phyloP scores from a whole-genome alignment of 202 grass and related monocot species.

The Elaeis oleifera region DNA sequence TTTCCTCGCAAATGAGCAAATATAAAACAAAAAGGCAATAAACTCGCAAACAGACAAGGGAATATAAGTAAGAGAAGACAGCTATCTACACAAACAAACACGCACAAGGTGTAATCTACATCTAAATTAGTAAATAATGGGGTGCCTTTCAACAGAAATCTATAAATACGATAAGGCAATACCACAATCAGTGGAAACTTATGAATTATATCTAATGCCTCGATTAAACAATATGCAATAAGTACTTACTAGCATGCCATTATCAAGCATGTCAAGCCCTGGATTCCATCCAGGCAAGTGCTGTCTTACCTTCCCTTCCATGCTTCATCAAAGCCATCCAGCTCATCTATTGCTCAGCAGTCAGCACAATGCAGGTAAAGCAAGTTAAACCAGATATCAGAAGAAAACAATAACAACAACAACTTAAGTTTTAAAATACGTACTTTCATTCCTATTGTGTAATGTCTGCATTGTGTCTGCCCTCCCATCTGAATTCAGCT shows the following conservation, averaged over 20 bases:
- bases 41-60: no score
- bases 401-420: background rate
- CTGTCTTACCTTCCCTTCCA: conserved; percentile 59
- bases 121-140: no score
- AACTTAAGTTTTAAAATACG: background rate
- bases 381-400: conserved; percentile 8
- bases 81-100: no score
- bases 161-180: no score
- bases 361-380: background rate
- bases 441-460: conserved; percentile 91
- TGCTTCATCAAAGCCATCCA: conserved; percentile 66
- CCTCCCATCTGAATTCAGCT: conserved; percentile 60
- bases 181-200: no score
- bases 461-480: conserved; percentile 68
- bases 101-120: no score
- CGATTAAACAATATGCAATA: background rate
- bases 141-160: no score
- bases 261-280: conserved; percentile 30
- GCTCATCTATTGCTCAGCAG: conserved; percentile 42
- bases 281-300: conserved; percentile 53
- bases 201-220: no score
- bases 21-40: no score
- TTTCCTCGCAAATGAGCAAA: no score
- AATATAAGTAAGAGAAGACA: no score
- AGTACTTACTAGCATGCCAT: conserved; percentile 39